Evolutionary conservation across 2,329 filamentous ascomycete species (phyloP), one percentile per base, ranked within the genome.

Genomic region (Penicillium sp.): DNA sequence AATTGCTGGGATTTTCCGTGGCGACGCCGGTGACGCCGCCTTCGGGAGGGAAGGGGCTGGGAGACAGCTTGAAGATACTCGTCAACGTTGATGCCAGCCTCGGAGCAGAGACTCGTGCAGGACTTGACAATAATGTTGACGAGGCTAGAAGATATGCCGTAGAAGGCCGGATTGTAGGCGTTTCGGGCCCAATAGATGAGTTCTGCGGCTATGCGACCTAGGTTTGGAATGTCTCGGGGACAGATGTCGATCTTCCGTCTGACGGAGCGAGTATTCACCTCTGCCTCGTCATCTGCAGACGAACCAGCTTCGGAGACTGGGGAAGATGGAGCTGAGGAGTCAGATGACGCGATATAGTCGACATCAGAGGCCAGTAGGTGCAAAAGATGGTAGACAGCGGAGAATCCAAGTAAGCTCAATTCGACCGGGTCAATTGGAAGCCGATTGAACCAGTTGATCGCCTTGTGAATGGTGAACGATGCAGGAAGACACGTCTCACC

Each of bases 121-220:
- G 76, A 76, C 1, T 73, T 69, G 40, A 79, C 76, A 26, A 79
- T 75, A 0, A 76, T 70, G 6, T 78, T 72, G 8, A 77, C 71
- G 13, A 78, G 72, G 4, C 66, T 67, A 5, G 72, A 64, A 0
- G 76, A 78, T 35, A 80, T 75, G 0, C 78, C 77, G 26, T 79
- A 79, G 51, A 78, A 79, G 7, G 77, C 70, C 1, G 78, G 78
- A 52, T 78, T 79, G 61, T 79, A 79, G 10, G 78, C 77, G 59
- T 79, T 75, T 14, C 75, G 75, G n/a, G 77, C 75, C 78, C 78
- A 80, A 61, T 79, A 79, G 48, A 78, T 75, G 6, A 80, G 71
- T 49, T 78, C 75, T 0, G 74, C 73, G 3, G 77, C 76, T 22
- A 79, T 75, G 10, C 76, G 76, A 8, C 73, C 73, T 14, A 76